Evolutionary conservation across 352 stramenopile species (phyloP).

Genomic region (Pythium chondricola): DNA sequence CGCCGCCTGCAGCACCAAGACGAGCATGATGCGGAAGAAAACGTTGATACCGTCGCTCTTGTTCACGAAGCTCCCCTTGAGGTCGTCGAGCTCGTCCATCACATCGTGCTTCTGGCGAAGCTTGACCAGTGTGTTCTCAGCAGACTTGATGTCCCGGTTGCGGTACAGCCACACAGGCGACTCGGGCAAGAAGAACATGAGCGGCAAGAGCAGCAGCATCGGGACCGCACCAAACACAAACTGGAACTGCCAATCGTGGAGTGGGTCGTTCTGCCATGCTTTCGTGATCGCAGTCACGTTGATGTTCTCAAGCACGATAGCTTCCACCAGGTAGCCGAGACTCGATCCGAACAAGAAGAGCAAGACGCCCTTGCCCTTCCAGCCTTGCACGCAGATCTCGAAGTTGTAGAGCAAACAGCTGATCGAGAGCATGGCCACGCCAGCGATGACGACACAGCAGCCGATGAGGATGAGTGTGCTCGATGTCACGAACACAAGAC

Average conservation of each 20-base stretch:
- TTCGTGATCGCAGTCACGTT: constrained; percentile 62
- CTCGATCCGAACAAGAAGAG: constrained; percentile 69
- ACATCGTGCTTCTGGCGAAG: constrained; percentile 83
- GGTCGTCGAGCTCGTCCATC: constrained; percentile 60
- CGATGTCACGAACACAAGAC: constrained; percentile 61
- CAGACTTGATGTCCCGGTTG: constrained; percentile 54
- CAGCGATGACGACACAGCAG: constrained; percentile 56
- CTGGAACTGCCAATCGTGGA: constrained; percentile 74
- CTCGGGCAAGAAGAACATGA: constrained; percentile 62
- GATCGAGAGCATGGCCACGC: constrained; percentile 76
- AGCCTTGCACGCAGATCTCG: constrained; percentile 81
- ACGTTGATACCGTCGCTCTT: constrained; percentile 64
- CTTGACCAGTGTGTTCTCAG: constrained; percentile 53
- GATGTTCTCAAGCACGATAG: constrained; percentile 59
- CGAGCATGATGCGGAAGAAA: constrained; percentile 56
- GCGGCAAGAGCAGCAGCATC: constrained; percentile 49
- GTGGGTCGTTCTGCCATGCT: constrained; percentile 59
- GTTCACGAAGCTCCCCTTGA: constrained; percentile 60
- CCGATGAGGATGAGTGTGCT: constrained; percentile 61
- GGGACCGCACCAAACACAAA: constrained; percentile 75
- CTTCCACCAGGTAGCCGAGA: constrained; percentile 75
- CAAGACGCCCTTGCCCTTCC: constrained; percentile 84
- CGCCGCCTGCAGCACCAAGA: constrained; percentile 52
- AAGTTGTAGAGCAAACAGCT: constrained; percentile 81
- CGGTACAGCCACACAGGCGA: constrained; percentile 77